Conservation (phyloP, 176 grass and related monocot species). For the Aegilops umbellulata region DNA sequence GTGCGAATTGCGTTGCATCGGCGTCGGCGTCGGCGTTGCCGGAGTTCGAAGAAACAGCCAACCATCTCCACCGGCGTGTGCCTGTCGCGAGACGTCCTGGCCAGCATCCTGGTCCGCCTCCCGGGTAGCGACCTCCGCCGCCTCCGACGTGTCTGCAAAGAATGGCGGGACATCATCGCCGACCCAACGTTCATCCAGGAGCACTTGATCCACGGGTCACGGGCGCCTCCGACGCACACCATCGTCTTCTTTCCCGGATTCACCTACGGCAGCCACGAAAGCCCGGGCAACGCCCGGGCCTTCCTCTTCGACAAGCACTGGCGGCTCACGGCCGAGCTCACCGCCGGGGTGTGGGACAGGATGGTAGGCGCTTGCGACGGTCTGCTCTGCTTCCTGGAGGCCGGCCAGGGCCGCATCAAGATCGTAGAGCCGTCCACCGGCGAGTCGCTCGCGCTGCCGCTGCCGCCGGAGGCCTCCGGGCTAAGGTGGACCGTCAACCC, state of each 20-base stretch:
- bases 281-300: not conserved
- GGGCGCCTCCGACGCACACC: not conserved
- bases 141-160: not conserved
- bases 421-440: not conserved
- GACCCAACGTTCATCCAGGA: not conserved
- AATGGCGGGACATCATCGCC: not conserved
- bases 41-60: too few species aligned
- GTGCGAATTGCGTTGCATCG: too few species aligned
- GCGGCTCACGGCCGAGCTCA: not conserved
- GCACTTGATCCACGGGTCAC: too few species aligned
- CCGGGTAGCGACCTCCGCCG: not conserved
- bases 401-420: not conserved
- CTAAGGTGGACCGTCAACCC: too few species aligned
- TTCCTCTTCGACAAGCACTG: not conserved
- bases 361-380: not conserved
- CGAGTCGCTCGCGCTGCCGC: too few species aligned
- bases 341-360: not conserved
- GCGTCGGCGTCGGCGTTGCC: too few species aligned
- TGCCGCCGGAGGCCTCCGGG: too few species aligned
- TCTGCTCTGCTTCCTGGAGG: constrained; percentile 2
- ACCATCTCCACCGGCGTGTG: too few species aligned
- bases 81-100: too few species aligned
- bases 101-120: not conserved
- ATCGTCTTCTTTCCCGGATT: constrained; percentile 11
- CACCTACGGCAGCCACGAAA: too few species aligned